Evolutionary conservation across 345 rosid species (phyloP).

Genomic region (Cardamine chenopodiifolia): DNA sequence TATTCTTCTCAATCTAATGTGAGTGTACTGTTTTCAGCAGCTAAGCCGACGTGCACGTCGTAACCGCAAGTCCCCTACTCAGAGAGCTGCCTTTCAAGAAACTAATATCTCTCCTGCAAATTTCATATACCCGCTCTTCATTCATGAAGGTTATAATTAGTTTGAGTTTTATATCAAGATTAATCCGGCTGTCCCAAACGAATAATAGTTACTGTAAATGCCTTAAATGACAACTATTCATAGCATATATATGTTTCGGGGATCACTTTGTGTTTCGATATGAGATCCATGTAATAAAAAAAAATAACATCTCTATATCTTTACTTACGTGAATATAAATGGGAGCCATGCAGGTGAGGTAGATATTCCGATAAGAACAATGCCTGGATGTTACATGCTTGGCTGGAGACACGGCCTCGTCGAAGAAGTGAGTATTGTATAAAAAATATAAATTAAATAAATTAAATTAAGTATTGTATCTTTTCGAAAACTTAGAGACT

Average conservation of each 20-base stretch:
- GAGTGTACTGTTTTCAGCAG: conserved; percentile 47
- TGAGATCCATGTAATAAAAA: too few species aligned
- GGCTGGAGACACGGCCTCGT: conserved; percentile 95
- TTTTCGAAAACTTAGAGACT: neutral
- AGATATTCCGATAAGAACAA: conserved; percentile 85
- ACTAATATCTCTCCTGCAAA: conserved; percentile 73
- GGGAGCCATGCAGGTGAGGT: conserved; percentile 62
- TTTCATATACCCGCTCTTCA: conserved; percentile 84
- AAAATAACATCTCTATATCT: neutral
- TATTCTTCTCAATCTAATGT: conserved; percentile 1
- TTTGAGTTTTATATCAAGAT: neutral
- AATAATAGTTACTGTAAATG: neutral
- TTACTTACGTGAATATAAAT: neutral
- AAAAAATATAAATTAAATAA: too few species aligned
- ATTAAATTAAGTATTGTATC: too few species aligned
- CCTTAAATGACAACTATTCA: neutral
- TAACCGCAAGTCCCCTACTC: conserved; percentile 66
- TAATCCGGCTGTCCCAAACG: neutral
- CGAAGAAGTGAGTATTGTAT: conserved; percentile 59
- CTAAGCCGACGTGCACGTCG: conserved; percentile 81
- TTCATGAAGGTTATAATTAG: conserved; percentile 72
- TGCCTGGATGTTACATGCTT: conserved; percentile 95
- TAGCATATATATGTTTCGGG: too few species aligned
- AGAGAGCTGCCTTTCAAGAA: conserved; percentile 86
- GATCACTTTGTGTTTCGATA: too few species aligned